Evolutionary conservation across 2,329 filamentous ascomycete species (phyloP).

Genomic region (Ceratocystis variospora): DNA sequence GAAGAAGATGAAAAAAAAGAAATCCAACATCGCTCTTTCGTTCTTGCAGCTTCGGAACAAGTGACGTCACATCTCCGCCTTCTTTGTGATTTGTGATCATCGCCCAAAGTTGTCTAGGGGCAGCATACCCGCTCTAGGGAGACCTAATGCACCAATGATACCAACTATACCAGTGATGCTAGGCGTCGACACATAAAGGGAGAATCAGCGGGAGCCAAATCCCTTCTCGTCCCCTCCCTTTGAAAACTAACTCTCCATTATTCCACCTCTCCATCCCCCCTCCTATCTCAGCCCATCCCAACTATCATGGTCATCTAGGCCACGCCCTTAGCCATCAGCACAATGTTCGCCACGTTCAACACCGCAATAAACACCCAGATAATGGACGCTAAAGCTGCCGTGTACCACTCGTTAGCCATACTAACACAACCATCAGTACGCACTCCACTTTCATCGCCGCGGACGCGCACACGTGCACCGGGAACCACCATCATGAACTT

Average conservation of each 20-base stretch:
- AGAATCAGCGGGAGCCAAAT: neutral
- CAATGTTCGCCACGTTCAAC: conserved; percentile 62
- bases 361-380: conserved; percentile 63
- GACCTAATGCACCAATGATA: neutral
- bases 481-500: conserved; percentile 63
- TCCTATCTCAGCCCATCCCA: neutral
- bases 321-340: conserved; percentile 39
- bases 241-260: no score
- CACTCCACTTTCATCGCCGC: conserved; percentile 21
- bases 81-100: no score
- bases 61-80: no score
- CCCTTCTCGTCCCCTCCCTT: neutral
- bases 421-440: conserved; percentile 28
- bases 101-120: neutral
- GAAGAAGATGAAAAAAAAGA: neutral
- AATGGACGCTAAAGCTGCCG: conserved; percentile 38
- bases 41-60: neutral
- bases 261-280: no score
- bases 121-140: neutral
- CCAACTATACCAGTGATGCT: neutral
- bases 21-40: neutral
- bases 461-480: conserved; percentile 28
- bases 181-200: neutral
- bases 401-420: conserved; percentile 62
- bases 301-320: neutral